Percentiles rank a stretch among this genome's conserved stretches.
Evolutionary conservation across 495 filamentous ascomycete genomes (phyloP).

Genomic region (Neurospora sp.): DNA sequence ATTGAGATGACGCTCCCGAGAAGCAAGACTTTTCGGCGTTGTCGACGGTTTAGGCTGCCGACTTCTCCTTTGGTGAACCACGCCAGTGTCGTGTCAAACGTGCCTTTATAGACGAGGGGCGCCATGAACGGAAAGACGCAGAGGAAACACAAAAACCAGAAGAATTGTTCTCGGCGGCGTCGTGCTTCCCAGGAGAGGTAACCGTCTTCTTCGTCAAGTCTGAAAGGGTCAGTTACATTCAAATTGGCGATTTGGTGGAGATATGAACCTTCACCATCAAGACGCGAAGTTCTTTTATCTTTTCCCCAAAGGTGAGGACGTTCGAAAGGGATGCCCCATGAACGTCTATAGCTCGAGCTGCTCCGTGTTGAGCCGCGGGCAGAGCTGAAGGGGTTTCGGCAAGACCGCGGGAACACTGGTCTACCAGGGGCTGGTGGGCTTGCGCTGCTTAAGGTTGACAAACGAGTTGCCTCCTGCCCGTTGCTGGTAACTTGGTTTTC

Average conservation of each 20-base stretch:
- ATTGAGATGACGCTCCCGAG: conserved; percentile 10
- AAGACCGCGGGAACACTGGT: conserved; percentile 5
- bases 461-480: not conserved
- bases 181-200: conserved; percentile 19
- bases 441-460: conserved; percentile 2
- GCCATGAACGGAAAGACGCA: conserved; percentile 27
- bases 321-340: not conserved
- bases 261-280: not conserved
- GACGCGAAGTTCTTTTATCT: not conserved
- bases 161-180: conserved; percentile 16
- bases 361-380: conserved; percentile 4
- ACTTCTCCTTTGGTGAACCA: conserved; percentile 30
- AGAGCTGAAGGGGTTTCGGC: conserved; percentile 9
- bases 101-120: conserved; percentile 17
- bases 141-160: conserved; percentile 17
- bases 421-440: not conserved
- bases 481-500: not conserved
- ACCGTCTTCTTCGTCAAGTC: conserved; percentile 9
- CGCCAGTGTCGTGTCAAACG: conserved; percentile 14
- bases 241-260: conserved; percentile 6
- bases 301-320: conserved; percentile 2
- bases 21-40: conserved; percentile 18
- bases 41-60: conserved; percentile 12
- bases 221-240: conserved; percentile 5
- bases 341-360: not conserved